Evolutionary conservation across 176 grass and related monocot species (phyloP), one percentile per base, ranked within the genome.

Genomic region (Urochloa ruziziensis): DNA sequence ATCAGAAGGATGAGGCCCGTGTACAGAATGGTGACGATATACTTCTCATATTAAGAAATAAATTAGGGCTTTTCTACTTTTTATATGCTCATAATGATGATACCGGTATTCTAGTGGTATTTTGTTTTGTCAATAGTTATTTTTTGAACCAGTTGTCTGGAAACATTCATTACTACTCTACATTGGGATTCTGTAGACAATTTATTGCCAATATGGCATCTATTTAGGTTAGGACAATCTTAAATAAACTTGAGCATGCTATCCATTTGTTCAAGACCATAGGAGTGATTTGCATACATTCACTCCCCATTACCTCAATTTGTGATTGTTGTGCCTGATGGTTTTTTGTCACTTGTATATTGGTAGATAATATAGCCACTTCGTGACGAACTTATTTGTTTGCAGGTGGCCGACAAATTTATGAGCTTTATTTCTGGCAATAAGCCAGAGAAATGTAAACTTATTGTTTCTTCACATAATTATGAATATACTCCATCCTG

Each of bases 381-480:
- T 64, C 18, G 25, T 91, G 17, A 68, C 47, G 51, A 85, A 52
- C 29, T 79, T 62, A 73, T 83, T 62, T 75, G 32, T 74, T 64
- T 85, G 46, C 80, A 98, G 96, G 93, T 87, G 46, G 96, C 93
- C 64, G 87, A 98, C 42, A 82, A 93, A 49, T 98, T 98, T 84
- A 59, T 98, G 44, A 86, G 65, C 81, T 78, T 82, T 36, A 81
- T 98, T 72, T 86, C 91, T 94, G 93, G 78, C 23, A 77, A 87
- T 70, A 98, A 93, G 57, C 93, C 89, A 69, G 89, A 94, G 17
- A 96, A 94, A 65, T 98, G 94, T 80, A 92, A 92, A 84, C 89
- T 98, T 74, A 98, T 98, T 84, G 84, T 98, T 88, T 98, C 95
- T 58, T 98, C 95, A 80, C 96, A 98, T 86, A 98, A 98, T 82